phyloP scores from a whole-genome alignment of 129 eudicot genomes.

The Arctium lappa region DNA sequence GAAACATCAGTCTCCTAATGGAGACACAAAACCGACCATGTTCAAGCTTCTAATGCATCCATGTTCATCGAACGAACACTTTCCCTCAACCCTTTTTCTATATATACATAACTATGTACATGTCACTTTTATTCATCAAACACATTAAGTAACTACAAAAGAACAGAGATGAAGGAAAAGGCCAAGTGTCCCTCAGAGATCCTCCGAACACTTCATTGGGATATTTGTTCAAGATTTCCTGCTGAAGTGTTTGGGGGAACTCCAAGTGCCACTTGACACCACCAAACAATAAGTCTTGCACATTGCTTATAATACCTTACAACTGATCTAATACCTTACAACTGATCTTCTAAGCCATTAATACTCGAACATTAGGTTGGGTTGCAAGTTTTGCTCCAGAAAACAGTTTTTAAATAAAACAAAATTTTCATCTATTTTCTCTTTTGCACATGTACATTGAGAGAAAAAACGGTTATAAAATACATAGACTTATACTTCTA shows the following conservation, averaged over 20 bases:
- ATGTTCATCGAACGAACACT: not conserved
- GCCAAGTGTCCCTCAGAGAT: slow-evolving; percentile 21
- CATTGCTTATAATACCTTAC: not conserved
- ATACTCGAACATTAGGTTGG: not conserved
- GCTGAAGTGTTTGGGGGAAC: slow-evolving; percentile 36
- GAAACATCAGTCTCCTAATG: not conserved
- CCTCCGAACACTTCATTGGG: slow-evolving; percentile 27
- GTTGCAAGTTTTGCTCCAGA: not conserved
- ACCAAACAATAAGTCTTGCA: not conserved
- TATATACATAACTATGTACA: not conserved
- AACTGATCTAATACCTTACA: too few relatives aligned
- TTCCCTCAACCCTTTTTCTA: not conserved
- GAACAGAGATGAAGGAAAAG: not conserved
- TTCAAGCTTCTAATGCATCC: not conserved
- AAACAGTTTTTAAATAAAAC: too few relatives aligned
- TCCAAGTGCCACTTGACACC: slow-evolving; percentile 19
- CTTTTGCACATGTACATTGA: too few relatives aligned
- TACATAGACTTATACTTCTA: not conserved
- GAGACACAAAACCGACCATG: slow-evolving; percentile 5
- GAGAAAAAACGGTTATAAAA: too few relatives aligned
- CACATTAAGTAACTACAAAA: not conserved
- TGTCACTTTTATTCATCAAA: not conserved
- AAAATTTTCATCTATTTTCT: too few relatives aligned
- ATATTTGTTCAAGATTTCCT: not conserved
- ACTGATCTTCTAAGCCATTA: not conserved